Conservation (phyloP, 2,329 filamentous ascomycete genomes). For the Aaosphaeria arxii region DNA sequence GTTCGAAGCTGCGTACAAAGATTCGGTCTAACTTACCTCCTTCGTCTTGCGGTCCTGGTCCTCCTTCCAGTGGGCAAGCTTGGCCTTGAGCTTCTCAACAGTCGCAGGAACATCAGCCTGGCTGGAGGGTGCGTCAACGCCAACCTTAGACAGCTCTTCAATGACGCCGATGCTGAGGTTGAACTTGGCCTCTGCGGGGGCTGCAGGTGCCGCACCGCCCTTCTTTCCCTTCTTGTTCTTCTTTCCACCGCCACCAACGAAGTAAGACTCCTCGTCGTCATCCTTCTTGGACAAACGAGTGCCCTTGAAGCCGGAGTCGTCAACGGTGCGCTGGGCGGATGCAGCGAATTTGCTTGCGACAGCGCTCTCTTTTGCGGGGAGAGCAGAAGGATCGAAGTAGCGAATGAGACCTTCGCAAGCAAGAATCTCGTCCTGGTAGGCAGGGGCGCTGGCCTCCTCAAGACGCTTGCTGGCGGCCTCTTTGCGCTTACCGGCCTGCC, state of each 20-base stretch:
- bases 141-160: constrained; percentile 81
- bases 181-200: constrained; percentile 59
- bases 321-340: constrained; percentile 79
- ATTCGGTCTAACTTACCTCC: constrained; percentile 60
- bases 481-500: constrained; percentile 69
- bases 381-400: constrained; percentile 78
- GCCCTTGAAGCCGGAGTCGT: constrained; percentile 81
- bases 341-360: constrained; percentile 66
- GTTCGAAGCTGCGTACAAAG: neutral
- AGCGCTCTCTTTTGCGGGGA: constrained; percentile 60
- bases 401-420: constrained; percentile 82
- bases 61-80: constrained; percentile 86
- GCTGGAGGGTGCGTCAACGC: constrained; percentile 84
- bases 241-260: constrained; percentile 68
- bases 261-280: constrained; percentile 82
- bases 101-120: constrained; percentile 75
- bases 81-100: constrained; percentile 86
- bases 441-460: constrained; percentile 77
- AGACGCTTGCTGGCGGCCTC: constrained; percentile 74
- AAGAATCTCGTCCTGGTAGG: constrained; percentile 90
- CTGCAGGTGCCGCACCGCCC: constrained; percentile 57
- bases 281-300: constrained; percentile 82
- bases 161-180: constrained; percentile 89
- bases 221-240: constrained; percentile 90
- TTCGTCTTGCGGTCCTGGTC: constrained; percentile 88